A percentile compares a stretch with the other conserved stretches of the same genome.
These are phyloP conservation scores for Paecilomyces sp. DNA, from an alignment of 2,329 filamentous ascomycete genomes.

Conservation along the genomic window DNA sequence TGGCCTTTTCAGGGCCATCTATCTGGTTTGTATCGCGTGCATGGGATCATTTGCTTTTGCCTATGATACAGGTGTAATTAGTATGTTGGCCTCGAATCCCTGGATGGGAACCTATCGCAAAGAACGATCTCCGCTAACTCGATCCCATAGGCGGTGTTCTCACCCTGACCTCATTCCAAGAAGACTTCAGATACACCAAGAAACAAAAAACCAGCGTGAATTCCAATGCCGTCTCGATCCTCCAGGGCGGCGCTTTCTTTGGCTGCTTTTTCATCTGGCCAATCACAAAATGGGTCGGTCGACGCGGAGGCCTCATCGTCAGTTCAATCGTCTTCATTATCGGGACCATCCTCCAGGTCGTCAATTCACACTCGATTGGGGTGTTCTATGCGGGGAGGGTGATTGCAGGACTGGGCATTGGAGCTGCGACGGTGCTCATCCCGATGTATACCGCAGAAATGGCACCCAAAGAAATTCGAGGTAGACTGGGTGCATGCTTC, in stretches of 20 bases:
- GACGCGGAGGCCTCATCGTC: slow-evolving; percentile 37
- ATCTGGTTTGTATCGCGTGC: slow-evolving; percentile 28
- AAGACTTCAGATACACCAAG: slow-evolving; percentile 33
- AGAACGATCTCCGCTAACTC: background rate
- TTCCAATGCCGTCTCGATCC: slow-evolving; percentile 42
- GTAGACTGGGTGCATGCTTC: slow-evolving; percentile 31
- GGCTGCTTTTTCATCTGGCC: slow-evolving; percentile 44
- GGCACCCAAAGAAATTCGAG: slow-evolving; percentile 34
- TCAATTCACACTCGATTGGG: slow-evolving; percentile 37
- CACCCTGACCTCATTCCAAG: slow-evolving; percentile 36
- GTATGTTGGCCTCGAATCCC: slow-evolving; percentile 10
- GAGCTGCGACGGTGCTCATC: slow-evolving; percentile 35
- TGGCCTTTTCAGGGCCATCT: slow-evolving; percentile 27
- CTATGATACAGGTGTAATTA: slow-evolving; percentile 33
- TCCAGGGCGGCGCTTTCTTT: slow-evolving; percentile 46
- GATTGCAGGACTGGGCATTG: slow-evolving; percentile 41
- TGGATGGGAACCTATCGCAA: background rate
- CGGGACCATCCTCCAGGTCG: slow-evolving; percentile 38
- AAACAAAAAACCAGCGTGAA: slow-evolving; percentile 35
- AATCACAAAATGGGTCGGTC: slow-evolving; percentile 37
- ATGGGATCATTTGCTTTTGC: slow-evolving; percentile 34
- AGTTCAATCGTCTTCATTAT: slow-evolving; percentile 33
- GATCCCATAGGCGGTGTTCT: slow-evolving; percentile 34
- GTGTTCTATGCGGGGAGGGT: slow-evolving; percentile 42
- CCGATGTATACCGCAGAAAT: slow-evolving; percentile 37